A percentile compares a stretch with the other conserved stretches of the same genome.
Conservation (phyloP, 345 rosid species). For the Odontarrhena argentea region DNA sequence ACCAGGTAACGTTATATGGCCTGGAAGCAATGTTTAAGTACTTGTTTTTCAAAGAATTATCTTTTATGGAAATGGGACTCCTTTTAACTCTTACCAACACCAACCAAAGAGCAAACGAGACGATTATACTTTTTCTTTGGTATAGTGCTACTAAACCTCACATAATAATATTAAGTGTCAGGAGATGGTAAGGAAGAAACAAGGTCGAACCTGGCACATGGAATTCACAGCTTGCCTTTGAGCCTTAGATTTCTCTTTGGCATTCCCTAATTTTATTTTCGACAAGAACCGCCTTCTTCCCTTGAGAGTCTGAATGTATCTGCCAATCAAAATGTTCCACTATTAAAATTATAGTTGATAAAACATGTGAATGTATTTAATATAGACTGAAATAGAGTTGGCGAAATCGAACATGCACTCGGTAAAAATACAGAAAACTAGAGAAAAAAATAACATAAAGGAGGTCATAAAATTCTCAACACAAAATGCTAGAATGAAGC, state of each 20-base stretch:
- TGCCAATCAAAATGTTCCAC: slow-evolving; percentile 40
- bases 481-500: slow-evolving; percentile 6
- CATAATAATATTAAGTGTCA: background rate
- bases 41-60: background rate
- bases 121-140: background rate
- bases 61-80: background rate
- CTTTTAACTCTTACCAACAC: slow-evolving; percentile 1
- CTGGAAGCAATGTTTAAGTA: slow-evolving; percentile 20
- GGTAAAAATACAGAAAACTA: background rate
- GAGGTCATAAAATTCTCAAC: background rate
- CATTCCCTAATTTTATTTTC: slow-evolving; percentile 83
- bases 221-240: slow-evolving; percentile 98
- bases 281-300: slow-evolving; percentile 96
- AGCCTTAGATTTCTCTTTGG: slow-evolving; percentile 82
- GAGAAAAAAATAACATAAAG: background rate
- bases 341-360: slow-evolving; percentile 1
- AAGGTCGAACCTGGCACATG: slow-evolving; percentile 76
- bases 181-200: slow-evolving; percentile 9
- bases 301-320: slow-evolving; percentile 83
- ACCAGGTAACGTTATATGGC: slow-evolving; percentile 15
- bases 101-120: slow-evolving; percentile 12
- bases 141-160: slow-evolving; percentile 5
- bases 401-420: background rate
- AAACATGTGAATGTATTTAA: slow-evolving; percentile 12
- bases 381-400: slow-evolving; percentile 1